Evolutionary conservation across 768 basidiomycete genomes (phyloP).

Genomic region (Suillus luteus): DNA sequence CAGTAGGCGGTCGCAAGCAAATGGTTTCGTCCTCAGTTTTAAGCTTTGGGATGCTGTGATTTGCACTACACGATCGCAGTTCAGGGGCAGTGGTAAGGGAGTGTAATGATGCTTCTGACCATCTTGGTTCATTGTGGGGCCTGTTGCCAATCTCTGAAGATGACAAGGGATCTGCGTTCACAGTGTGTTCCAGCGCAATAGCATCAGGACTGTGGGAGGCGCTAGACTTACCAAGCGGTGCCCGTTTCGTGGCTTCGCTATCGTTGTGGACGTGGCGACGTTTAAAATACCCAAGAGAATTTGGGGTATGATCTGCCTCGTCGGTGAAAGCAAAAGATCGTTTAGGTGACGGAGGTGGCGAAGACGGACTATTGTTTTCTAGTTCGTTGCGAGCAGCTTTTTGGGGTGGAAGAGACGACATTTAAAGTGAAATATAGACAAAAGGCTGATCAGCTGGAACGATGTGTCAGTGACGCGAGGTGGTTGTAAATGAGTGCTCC

Average conservation of each 20-base stretch:
- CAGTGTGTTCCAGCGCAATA: conserved; percentile 9
- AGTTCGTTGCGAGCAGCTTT: neutral
- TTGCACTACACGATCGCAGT: conserved; percentile 22
- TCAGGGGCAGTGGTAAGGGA: conserved; percentile 12
- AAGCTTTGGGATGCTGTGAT: conserved; percentile 15
- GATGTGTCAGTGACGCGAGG: neutral
- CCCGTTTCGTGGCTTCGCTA: conserved; percentile 16
- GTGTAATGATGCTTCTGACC: conserved; percentile 14
- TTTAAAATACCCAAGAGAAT: conserved; percentile 20
- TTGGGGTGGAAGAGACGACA: neutral
- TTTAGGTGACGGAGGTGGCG: conserved; percentile 23
- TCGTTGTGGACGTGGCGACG: conserved; percentile 23
- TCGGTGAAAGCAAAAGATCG: conserved; percentile 23
- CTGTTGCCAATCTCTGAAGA: conserved; percentile 24
- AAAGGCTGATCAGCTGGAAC: neutral
- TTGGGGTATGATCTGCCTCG: conserved; percentile 12
- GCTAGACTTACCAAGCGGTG: conserved; percentile 29
- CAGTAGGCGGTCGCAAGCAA: conserved; percentile 29
- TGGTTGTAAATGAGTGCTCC: neutral
- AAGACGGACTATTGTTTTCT: conserved; percentile 19
- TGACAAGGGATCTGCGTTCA: conserved; percentile 31
- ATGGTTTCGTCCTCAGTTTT: conserved; percentile 6
- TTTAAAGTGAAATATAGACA: neutral
- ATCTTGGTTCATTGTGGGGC: conserved; percentile 9
- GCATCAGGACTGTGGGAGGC: neutral